phyloP scores from a whole-genome alignment of 495 filamentous ascomycete genomes.

The Haplographium delicatum region DNA sequence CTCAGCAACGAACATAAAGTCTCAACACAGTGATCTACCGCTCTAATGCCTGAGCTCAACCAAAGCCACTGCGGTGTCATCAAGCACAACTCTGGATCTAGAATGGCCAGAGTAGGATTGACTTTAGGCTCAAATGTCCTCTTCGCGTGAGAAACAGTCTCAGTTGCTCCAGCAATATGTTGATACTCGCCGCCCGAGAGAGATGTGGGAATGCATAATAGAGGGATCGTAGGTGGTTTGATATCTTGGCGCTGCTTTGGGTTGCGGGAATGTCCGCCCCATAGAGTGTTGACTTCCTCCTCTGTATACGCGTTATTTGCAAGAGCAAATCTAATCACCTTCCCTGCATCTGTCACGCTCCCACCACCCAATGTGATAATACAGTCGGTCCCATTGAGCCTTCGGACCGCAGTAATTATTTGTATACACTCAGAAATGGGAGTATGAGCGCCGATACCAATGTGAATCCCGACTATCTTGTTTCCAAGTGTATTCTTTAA shows the following conservation, averaged over 20 bases:
- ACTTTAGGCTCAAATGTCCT: conserved; percentile 41
- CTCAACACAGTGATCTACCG: conserved; percentile 62
- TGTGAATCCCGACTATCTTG: neutral
- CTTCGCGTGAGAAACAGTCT: conserved; percentile 48
- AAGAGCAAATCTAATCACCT: neutral
- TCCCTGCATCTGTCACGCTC: neutral
- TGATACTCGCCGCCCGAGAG: conserved; percentile 60
- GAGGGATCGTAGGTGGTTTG: conserved; percentile 39
- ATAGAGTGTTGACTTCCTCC: neutral
- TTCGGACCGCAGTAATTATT: neutral
- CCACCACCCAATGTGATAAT: neutral
- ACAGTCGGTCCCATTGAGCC: neutral
- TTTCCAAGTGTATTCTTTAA: neutral
- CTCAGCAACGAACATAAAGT: conserved; percentile 41
- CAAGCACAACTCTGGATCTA: conserved; percentile 50
- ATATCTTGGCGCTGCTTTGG: conserved; percentile 2
- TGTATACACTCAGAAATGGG: neutral
- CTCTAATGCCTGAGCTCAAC: conserved; percentile 56
- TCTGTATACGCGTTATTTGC: neutral
- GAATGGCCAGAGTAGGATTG: conserved; percentile 48
- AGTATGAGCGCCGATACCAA: neutral
- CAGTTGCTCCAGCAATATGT: conserved; percentile 46
- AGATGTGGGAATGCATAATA: conserved; percentile 56
- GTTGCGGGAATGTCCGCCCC: neutral
- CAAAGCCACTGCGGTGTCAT: conserved; percentile 55